Base-by-base conservation (phyloP, 305 asterid species). In the Fraxinus albicans region DNA sequence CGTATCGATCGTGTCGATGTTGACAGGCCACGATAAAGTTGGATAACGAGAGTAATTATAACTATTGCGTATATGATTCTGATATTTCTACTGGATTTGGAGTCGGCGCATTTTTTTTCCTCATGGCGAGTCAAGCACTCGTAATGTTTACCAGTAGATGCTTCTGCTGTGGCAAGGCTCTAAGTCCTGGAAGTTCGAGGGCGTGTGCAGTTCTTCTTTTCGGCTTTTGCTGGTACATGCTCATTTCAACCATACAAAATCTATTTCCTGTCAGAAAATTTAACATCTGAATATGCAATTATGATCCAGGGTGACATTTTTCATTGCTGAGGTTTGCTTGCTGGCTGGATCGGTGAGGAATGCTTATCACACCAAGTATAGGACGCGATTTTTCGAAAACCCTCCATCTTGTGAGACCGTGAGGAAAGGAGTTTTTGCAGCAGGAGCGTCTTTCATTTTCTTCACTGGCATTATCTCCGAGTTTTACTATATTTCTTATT, bases 291-390 rank as follows among this genome's bases (percentile, higher is more conserved):
- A 69, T 29, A 69, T 25, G 36, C n/a, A 69, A 69, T 25, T 29
- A 38, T 19, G 36, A 55, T 86, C 83, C 93, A 96, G 99, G 99
- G 82, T 96, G 6, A 75, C 93, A 35, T 96, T 96, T 82, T 60
- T 93, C 78, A 89, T 96, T 73, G 98, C 98, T 0, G 99, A 96
- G 90, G 90, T 85, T n/a, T 94, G 98, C 89, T 85, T 96, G 86
- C 88, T 96, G 75, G 98, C 99, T 17, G 99, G 95, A 80, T 96
- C 97, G 1, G 99, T 96, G 82, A 91, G 90, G 82, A 96, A 96
- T 82, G 98, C 97, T n/a, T 92, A 94, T 84, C 99, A 96, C 91
- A 91, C 94, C 76, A 94, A 91, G 89, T 92, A 93, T 87, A 85
- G 90, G 55, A 83, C 86, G 7, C 65, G 67, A 36, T 85, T 89